Evolutionary conservation across 331 rosid genomes (phyloP), one percentile per base, ranked within the genome.

Genomic region (Pyracantha coccinea): DNA sequence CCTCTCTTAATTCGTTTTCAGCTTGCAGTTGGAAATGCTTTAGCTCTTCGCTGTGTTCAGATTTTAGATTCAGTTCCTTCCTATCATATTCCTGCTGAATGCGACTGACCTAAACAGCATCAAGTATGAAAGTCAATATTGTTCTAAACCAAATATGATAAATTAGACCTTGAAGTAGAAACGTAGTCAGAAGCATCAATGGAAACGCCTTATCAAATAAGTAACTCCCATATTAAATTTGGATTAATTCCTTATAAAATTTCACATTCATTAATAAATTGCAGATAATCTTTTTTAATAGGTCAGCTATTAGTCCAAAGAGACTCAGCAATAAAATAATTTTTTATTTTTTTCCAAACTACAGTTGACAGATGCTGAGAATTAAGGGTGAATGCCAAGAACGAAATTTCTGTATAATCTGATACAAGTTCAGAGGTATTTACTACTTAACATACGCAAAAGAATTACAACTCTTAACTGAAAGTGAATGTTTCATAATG

Each of bases 1-100:
- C 97, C 97, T 92, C 96, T 90, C 88, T 90, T 72, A 92, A 59
- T 75, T 89, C 91, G 68, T 82, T 86, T 77, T 95, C 97, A 81
- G 93, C 90, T 70, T 80, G 88, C 73, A 85, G 86, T 80, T 84
- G 89, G 71, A 81, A 66, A 69, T 76, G 88, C 76, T 89, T 85
- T 71, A 90, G 83, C 85, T 83, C 88, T 70, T 90, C 90, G 53
- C 24, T 73, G 69, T 90, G 97, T 71, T 85, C 78, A 77, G 86
- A 82, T 83, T 84, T 81, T 77, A 83, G 83, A 73, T 59, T 75
- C 58, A 31, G 78, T 82, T 87, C 93, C 76, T 78, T 90, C 72
- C 81, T 74, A 31, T 89, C 92, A 81, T 83, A 80, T 53, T 92
- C 96, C 81, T 88, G 86, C 82, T 83, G 92, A 74, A 89, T 82